Evolutionary conservation across 192 early-diverging fungal genomes (phyloP).

Genomic region (Coemansia sp.): DNA sequence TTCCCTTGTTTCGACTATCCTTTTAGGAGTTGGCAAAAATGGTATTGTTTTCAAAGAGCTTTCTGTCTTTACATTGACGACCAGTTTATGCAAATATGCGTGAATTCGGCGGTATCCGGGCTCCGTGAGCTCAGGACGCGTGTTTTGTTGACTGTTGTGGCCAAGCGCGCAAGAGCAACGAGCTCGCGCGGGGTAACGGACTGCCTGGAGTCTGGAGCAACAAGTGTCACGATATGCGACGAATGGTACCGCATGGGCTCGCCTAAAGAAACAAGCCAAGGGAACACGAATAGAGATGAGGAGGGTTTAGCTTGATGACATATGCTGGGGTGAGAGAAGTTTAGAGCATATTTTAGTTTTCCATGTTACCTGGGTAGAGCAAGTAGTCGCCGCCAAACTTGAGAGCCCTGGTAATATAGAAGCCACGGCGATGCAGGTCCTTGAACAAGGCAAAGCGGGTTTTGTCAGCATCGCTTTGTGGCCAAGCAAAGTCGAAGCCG

Average conservation of each 20-base stretch:
- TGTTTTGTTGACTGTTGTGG: conserved; percentile 73
- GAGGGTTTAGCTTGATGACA: not conserved
- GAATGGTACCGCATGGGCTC: conserved; percentile 75
- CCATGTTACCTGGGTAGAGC: conserved; percentile 62
- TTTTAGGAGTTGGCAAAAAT: too few species aligned
- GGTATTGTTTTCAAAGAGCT: not conserved
- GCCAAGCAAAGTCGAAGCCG: conserved; percentile 45
- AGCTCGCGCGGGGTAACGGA: conserved; percentile 58
- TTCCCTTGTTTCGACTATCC: too few species aligned
- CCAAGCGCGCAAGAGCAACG: conserved; percentile 65
- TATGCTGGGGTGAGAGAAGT: not conserved
- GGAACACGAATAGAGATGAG: not conserved
- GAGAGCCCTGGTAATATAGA: conserved; percentile 69
- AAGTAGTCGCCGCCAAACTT: conserved; percentile 92
- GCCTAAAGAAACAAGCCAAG: conserved; percentile 24
- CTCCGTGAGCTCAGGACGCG: conserved; percentile 61
- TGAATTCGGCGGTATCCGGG: conserved; percentile 9
- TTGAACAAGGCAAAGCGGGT: conserved; percentile 59
- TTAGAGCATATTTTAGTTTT: too few species aligned
- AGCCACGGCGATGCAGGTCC: conserved; percentile 65
- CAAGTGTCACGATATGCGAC: conserved; percentile 62
- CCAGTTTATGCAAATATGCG: conserved; percentile 45
- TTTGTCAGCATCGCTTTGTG: conserved; percentile 32
- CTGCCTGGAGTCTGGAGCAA: conserved; percentile 18
- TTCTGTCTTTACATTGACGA: conserved; percentile 20